Evolutionary conservation across 169 alveolate genomes (phyloP).

Genomic region (Miamiensis avidus): DNA sequence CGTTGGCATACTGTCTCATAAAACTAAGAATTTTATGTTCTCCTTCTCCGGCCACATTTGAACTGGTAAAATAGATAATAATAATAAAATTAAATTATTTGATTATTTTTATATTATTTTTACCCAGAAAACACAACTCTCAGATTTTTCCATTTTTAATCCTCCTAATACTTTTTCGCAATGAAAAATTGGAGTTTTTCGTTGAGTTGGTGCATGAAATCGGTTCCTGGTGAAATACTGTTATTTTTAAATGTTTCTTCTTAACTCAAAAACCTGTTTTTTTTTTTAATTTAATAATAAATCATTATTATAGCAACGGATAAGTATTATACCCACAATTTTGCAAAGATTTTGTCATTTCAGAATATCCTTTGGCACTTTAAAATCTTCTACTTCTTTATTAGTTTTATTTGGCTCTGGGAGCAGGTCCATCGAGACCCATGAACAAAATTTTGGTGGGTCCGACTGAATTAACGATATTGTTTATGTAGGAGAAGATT

Average conservation of each 20-base stretch:
- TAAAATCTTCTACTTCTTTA: constrained; percentile 95
- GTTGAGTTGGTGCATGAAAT: constrained; percentile 94
- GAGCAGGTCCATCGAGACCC: constrained; percentile 99
- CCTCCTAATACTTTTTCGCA: constrained; percentile 86
- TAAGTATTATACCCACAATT: constrained; percentile 17
- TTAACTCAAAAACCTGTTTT: not conserved
- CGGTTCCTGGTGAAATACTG: constrained; percentile 99
- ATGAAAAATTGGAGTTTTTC: constrained; percentile 82
- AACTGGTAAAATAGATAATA: constrained; percentile 1
- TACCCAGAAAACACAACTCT: constrained; percentile 94
- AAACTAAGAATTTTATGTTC: constrained; percentile 98
- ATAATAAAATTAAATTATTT: too few relatives aligned
- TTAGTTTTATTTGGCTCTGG: constrained; percentile 99
- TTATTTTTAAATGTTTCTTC: constrained; percentile 93
- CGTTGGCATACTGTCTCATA: constrained; percentile 81
- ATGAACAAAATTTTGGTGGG: constrained; percentile 94
- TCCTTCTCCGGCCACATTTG: constrained; percentile 99
- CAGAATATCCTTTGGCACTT: constrained; percentile 81
- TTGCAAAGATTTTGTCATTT: constrained; percentile 22
- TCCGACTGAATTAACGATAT: constrained; percentile 90
- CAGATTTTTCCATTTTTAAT: constrained; percentile 90
- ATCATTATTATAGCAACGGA: not conserved
- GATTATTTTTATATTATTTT: too few relatives aligned
- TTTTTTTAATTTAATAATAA: too few relatives aligned
- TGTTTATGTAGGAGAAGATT: constrained; percentile 92